phyloP scores from a whole-genome alignment of 1,139 yeast genomes.

The Blastobotrys capitulatus region DNA sequence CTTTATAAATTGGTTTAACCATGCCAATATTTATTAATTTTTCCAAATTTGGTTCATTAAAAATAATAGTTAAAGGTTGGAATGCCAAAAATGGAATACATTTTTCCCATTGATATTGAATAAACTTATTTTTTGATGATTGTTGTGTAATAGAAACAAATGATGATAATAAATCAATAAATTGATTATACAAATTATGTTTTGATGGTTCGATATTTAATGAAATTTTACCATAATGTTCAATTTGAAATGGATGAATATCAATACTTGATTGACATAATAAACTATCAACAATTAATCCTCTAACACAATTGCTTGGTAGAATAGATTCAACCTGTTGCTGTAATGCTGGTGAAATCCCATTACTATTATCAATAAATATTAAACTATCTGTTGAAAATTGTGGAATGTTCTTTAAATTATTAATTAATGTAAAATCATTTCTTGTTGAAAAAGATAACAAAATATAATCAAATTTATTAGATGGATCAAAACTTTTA shows the following conservation, averaged over 20 bases:
- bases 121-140: slow-evolving; percentile 38
- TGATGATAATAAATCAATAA: background rate
- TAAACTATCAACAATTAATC: slow-evolving; percentile 20
- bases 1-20: slow-evolving; percentile 79
- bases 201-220: background rate
- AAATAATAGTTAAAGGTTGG: slow-evolving; percentile 66
- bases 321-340: slow-evolving; percentile 25
- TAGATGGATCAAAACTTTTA: background rate
- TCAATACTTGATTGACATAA: slow-evolving; percentile 15
- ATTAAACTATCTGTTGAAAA: slow-evolving; percentile 28
- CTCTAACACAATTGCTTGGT: slow-evolving; percentile 25
- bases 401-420: slow-evolving; percentile 11
- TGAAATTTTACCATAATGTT: slow-evolving; percentile 10
- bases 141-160: background rate
- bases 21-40: slow-evolving; percentile 51
- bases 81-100: slow-evolving; percentile 75
- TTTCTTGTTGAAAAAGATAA: slow-evolving; percentile 26
- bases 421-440: background rate
- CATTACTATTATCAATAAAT: slow-evolving; percentile 29
- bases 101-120: slow-evolving; percentile 77
- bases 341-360: slow-evolving; percentile 25
- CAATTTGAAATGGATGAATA: slow-evolving; percentile 8
- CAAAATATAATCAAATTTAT: slow-evolving; percentile 23
- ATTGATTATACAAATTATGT: background rate
- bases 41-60: slow-evolving; percentile 63